A percentile compares a stretch with the other conserved stretches of the same genome.
Conservation (phyloP, 305 asterid species). For the Fraxinus dipetala region DNA sequence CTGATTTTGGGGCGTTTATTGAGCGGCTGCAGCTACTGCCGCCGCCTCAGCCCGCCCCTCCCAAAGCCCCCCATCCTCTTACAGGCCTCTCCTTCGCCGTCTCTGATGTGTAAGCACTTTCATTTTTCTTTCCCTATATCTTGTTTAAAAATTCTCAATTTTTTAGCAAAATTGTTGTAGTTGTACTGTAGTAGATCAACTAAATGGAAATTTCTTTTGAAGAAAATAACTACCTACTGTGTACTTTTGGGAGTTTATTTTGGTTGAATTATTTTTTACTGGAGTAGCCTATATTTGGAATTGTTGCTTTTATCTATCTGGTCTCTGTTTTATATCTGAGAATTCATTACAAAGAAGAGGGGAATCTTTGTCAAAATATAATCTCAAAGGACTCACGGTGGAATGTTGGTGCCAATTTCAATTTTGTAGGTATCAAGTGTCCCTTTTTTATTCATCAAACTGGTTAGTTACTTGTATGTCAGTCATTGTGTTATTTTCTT, state of each 20-base stretch:
- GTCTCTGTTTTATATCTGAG: neutral
- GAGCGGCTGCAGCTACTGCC: constrained; percentile 89
- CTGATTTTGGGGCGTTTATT: constrained; percentile 86
- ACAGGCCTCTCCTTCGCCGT: constrained; percentile 80
- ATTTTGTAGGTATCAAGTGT: neutral
- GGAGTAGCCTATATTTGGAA: neutral
- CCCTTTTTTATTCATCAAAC: neutral
- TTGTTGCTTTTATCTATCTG: neutral
- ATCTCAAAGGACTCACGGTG: neutral
- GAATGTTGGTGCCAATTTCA: neutral
- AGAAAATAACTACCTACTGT: neutral
- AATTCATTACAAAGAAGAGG: neutral
- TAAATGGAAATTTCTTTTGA: neutral
- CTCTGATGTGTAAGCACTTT: constrained; percentile 72
- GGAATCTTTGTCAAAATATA: neutral
- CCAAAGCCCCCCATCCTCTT: constrained; percentile 93
- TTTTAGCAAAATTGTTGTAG: neutral
- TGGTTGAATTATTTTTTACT: neutral
- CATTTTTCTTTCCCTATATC: neutral
- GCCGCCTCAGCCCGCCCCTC: constrained; percentile 98
- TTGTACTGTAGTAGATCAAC: neutral
- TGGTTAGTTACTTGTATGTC: neutral
- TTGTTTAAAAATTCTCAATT: neutral
- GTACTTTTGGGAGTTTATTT: neutral
- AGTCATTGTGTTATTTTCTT: neutral